Evolutionary conservation across 116 monocot species (phyloP).

Genomic region (Papilionanthe hybrid): DNA sequence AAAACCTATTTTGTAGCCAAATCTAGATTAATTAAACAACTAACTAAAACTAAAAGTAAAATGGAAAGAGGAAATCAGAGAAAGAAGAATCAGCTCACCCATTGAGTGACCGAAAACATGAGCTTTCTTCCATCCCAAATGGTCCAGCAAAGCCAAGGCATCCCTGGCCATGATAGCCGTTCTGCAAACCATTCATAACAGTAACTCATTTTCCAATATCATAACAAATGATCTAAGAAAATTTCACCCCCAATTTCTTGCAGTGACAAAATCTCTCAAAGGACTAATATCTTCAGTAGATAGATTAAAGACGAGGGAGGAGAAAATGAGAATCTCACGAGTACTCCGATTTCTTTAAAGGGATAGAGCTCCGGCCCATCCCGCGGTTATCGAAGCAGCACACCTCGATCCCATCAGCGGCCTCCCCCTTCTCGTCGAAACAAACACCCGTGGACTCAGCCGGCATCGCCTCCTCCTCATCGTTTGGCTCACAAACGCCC

Average conservation of each 20-base stretch:
- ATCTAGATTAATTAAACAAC: neutral
- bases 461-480: constrained; percentile 25
- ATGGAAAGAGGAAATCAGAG: neutral
- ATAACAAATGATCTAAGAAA: neutral
- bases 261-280: neutral
- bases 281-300: neutral
- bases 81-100: constrained; percentile 39
- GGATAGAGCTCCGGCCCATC: constrained; percentile 73
- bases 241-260: neutral
- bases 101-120: constrained; percentile 91
- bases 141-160: constrained; percentile 73
- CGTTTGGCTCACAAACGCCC: constrained; percentile 35
- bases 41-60: neutral
- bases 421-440: constrained; percentile 19
- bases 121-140: constrained; percentile 83
- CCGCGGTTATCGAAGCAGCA: constrained; percentile 98
- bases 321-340: constrained; percentile 35
- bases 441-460: constrained; percentile 3
- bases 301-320: neutral
- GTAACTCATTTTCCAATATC: neutral
- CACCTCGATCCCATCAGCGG: constrained; percentile 61
- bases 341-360: constrained; percentile 70
- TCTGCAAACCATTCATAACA: constrained; percentile 31
- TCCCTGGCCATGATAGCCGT: constrained; percentile 81
- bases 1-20: neutral